Percentiles rank a stretch among this genome's conserved stretches.
Conservation (phyloP, 202 grass and related monocot species). For the Thinopyrum obtusiflorum region DNA sequence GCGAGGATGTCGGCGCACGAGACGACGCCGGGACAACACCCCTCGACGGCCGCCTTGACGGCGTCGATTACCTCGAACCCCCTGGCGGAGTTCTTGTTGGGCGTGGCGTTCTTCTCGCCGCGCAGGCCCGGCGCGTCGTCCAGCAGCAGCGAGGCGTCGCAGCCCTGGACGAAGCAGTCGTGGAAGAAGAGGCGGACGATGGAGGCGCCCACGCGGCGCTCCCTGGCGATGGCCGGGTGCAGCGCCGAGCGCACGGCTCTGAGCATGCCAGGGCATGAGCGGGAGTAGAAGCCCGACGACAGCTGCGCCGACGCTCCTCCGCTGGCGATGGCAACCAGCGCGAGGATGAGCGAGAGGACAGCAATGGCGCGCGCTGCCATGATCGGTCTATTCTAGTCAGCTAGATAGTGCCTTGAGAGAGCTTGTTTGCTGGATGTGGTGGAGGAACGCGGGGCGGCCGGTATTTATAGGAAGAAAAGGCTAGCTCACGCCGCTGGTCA, state of each 20-base stretch:
- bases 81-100: conserved; percentile 65
- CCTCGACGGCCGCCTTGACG: conserved; percentile 72
- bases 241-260: conserved; percentile 44
- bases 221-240: conserved; percentile 41
- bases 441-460: background rate
- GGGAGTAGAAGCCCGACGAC: conserved; percentile 48
- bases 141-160: conserved; percentile 17
- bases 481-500: background rate
- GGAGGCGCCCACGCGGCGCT: conserved; percentile 58
- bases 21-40: conserved; percentile 57
- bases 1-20: conserved; percentile 92
- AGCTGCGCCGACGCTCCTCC: conserved; percentile 50
- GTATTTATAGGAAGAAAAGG: conserved; percentile 11
- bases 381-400: background rate
- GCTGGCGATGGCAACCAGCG: conserved; percentile 1
- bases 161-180: conserved; percentile 82
- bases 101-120: conserved; percentile 26
- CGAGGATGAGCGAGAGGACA: background rate
- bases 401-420: background rate
- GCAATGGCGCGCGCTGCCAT: conserved; percentile 9
- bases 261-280: conserved; percentile 50
- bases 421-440: background rate
- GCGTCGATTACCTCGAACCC: conserved; percentile 80
- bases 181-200: conserved; percentile 69
- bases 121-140: background rate